Conservation (phyloP, 2,329 filamentous ascomycete genomes). For the Penicillium thymicola region DNA sequence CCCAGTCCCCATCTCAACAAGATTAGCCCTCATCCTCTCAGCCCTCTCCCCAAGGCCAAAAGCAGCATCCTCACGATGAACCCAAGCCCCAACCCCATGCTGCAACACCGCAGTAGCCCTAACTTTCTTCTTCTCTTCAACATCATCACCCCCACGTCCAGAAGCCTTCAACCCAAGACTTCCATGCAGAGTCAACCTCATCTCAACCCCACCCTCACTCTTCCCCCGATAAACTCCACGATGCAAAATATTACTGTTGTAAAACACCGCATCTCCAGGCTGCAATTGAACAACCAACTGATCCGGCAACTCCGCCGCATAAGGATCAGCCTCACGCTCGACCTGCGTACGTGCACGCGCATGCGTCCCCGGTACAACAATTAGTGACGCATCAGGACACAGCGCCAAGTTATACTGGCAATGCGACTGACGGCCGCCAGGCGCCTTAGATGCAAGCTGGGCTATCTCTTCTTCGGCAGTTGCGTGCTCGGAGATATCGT, state of each 20-base stretch:
- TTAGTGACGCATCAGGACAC: constrained; percentile 67
- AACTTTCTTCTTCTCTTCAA: constrained; percentile 34
- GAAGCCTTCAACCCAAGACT: constrained; percentile 40
- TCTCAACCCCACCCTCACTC: constrained; percentile 34
- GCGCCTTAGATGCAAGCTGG: constrained; percentile 53
- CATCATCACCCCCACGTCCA: constrained; percentile 14
- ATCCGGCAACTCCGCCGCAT: constrained; percentile 58
- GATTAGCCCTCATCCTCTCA: constrained; percentile 44
- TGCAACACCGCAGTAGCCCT: constrained; percentile 45
- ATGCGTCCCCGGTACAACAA: constrained; percentile 78
- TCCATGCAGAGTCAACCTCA: constrained; percentile 44
- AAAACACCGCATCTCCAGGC: constrained; percentile 79
- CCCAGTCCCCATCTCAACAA: constrained; percentile 46
- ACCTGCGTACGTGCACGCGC: constrained; percentile 63
- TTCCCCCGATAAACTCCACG: constrained; percentile 44
- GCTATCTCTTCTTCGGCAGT: constrained; percentile 63
- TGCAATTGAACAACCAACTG: constrained; percentile 65
- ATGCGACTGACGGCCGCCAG: constrained; percentile 56
- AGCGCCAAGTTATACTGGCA: constrained; percentile 87
- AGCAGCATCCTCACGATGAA: constrained; percentile 41
- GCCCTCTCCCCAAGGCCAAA: constrained; percentile 39
- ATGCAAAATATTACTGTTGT: constrained; percentile 80
- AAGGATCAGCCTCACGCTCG: constrained; percentile 67
- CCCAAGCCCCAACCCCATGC: constrained; percentile 47
- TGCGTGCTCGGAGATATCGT: constrained; percentile 71